phyloP scores from a whole-genome alignment of 768 basidiomycete genomes.

The Boletales sp. region DNA sequence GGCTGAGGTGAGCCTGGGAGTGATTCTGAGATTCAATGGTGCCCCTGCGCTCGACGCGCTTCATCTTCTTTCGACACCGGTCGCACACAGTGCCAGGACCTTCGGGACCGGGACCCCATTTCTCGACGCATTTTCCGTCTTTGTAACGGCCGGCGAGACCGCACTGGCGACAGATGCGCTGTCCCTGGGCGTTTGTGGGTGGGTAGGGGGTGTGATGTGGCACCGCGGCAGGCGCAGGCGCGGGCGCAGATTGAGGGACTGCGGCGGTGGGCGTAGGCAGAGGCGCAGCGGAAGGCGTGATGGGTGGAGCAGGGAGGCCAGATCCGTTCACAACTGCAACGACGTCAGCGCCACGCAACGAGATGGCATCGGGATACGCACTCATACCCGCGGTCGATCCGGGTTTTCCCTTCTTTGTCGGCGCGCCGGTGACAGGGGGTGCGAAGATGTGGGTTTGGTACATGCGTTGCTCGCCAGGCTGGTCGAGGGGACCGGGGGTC shows the following conservation, averaged over 20 bases:
- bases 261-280: slow-evolving; percentile 15
- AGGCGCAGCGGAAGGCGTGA: slow-evolving; percentile 4
- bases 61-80: slow-evolving; percentile 85
- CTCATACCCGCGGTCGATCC: slow-evolving; percentile 19
- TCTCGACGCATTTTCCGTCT: slow-evolving; percentile 83
- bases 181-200: slow-evolving; percentile 54
- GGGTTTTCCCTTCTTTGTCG: slow-evolving; percentile 61
- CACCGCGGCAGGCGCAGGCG: background rate
- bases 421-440: slow-evolving; percentile 69
- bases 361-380: slow-evolving; percentile 11
- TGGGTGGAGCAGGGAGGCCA: slow-evolving; percentile 15
- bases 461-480: slow-evolving; percentile 37
- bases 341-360: slow-evolving; percentile 12
- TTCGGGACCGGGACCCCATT: slow-evolving; percentile 83
- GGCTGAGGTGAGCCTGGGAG: slow-evolving; percentile 15
- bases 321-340: slow-evolving; percentile 19
- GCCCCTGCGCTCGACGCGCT: slow-evolving; percentile 72
- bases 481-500: slow-evolving; percentile 27
- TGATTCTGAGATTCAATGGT: slow-evolving; percentile 48
- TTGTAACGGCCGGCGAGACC: slow-evolving; percentile 73
- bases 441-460: slow-evolving; percentile 72
- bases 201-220: slow-evolving; percentile 23
- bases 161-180: slow-evolving; percentile 75
- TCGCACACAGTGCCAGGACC: slow-evolving; percentile 85
- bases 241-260: slow-evolving; percentile 5